phyloP scores from a whole-genome alignment of 306 rosid genomes.

The Comarum palustre region DNA sequence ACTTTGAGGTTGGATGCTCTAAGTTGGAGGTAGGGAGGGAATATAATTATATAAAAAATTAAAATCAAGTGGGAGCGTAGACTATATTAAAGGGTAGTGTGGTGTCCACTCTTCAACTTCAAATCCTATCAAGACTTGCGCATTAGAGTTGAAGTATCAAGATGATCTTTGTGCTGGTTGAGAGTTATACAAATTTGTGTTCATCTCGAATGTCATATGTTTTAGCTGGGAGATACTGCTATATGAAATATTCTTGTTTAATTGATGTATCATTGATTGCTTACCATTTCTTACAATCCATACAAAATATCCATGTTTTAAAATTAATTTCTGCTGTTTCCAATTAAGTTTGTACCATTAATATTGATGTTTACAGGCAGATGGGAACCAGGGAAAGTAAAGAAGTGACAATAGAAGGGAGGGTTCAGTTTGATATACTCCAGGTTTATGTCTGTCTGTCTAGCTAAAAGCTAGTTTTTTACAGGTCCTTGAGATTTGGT shows the following conservation, averaged over 20 bases:
- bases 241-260: background rate
- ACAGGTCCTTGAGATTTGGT: constrained; percentile 10
- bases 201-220: background rate
- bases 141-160: background rate
- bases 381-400: constrained; percentile 93
- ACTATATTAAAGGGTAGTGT: background rate
- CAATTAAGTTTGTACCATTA: background rate
- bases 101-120: background rate
- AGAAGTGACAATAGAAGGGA: constrained; percentile 87
- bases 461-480: constrained; percentile 23
- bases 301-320: background rate
- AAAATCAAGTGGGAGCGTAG: background rate
- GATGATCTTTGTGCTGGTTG: background rate
- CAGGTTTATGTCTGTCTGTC: constrained; percentile 61
- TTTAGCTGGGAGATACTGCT: constrained; percentile 4
- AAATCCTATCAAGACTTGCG: background rate
- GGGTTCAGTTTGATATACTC: constrained; percentile 97
- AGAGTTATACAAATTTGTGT: background rate
- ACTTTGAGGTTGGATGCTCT: background rate
- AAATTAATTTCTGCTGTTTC: background rate
- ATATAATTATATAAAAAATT: too few species aligned
- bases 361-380: constrained; percentile 56
- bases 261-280: background rate
- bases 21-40: background rate
- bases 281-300: constrained; percentile 11